Base-by-base conservation (phyloP, 352 stramenopile species). In the Elongisporangium undulatum region DNA sequence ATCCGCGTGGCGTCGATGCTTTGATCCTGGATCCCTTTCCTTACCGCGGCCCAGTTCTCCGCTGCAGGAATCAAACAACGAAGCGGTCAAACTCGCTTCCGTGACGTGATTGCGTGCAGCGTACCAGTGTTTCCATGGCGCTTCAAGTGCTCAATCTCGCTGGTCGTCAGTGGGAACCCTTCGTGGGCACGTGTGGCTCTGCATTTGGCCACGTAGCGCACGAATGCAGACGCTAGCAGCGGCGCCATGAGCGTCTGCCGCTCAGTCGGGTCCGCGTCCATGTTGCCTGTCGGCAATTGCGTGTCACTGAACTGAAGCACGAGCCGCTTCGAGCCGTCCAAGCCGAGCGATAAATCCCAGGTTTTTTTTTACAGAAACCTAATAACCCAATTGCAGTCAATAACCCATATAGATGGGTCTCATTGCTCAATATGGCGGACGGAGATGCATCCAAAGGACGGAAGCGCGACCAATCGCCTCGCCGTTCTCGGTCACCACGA, bases 81-180 rank as follows among this genome's bases (percentile, higher is more conserved):
- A 45, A 55, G 19, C 49, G 23, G 29, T 12, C 39, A 20, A n/a
- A 17, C 34, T 39, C 51, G 24, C 51, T n/a, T 63, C 17, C 39
- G 58, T 20, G 10, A 38, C 19, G 7, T 55, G 38, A 34, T 39
- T 21, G 51, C 12, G 49, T 23, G 61, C 20, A 17, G 3, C 51
- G 9, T 71, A 92, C 81, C 84, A 0, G 69, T 71, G 72, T 92
- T 92, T 55, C 81, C 85, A 12, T 86, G 71, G 23, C 63, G 64
- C 66, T 87, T 62, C 26, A 94, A 69, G 26, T 68, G 62, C 41
- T 67, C 61, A 29, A 91, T 70, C 53, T 94, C 82, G 8, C 49
- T 24, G 1, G 45, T 21, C 1, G 80, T 76, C n/a, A 94, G 67
- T 52, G 77, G 61, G 55, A 73, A 73, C 49, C 72, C 82, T 26